These are phyloP conservation scores for Pseudogymnoascus verrucosus DNA, from an alignment of 2,329 filamentous ascomycete species.

Conservation along the genomic window DNA sequence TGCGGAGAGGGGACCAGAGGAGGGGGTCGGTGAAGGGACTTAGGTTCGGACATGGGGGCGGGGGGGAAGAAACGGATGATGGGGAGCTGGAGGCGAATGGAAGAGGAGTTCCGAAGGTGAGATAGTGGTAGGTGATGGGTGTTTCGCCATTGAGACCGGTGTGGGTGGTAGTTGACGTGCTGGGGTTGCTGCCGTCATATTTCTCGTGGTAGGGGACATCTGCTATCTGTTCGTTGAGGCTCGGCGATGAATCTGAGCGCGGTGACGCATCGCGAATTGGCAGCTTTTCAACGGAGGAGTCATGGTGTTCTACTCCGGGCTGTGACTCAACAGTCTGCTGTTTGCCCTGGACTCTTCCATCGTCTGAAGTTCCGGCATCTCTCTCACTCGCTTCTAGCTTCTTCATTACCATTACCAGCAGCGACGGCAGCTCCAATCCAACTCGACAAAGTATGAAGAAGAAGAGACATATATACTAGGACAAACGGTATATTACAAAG, in stretches of 20 bases:
- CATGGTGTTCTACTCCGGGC: not conserved
- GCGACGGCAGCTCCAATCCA: not conserved
- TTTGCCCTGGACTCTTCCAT: not conserved
- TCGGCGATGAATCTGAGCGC: not conserved
- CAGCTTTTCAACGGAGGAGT: not conserved
- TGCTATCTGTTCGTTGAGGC: not conserved
- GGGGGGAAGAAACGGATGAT: constrained; percentile 9
- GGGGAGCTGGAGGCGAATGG: constrained; percentile 19
- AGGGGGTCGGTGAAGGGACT: constrained; percentile 62
- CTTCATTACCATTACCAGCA: not conserved
- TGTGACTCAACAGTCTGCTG: not conserved
- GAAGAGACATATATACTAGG: not conserved
- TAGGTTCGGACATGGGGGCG: constrained; percentile 56
- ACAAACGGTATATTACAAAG: not conserved
- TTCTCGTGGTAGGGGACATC: not conserved
- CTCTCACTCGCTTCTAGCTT: not conserved
- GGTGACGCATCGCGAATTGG: not conserved
- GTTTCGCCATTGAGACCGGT: not conserved
- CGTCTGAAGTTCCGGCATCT: not conserved
- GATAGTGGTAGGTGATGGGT: constrained; percentile 26
- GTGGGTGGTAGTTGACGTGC: not conserved
- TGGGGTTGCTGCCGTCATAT: not conserved
- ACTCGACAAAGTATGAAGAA: not conserved
- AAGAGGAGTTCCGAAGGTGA: constrained; percentile 25
- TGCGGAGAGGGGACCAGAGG: constrained; percentile 61